Evolutionary conservation across 495 filamentous ascomycete genomes (phyloP).

Genomic region (Penicillium antarcticum): DNA sequence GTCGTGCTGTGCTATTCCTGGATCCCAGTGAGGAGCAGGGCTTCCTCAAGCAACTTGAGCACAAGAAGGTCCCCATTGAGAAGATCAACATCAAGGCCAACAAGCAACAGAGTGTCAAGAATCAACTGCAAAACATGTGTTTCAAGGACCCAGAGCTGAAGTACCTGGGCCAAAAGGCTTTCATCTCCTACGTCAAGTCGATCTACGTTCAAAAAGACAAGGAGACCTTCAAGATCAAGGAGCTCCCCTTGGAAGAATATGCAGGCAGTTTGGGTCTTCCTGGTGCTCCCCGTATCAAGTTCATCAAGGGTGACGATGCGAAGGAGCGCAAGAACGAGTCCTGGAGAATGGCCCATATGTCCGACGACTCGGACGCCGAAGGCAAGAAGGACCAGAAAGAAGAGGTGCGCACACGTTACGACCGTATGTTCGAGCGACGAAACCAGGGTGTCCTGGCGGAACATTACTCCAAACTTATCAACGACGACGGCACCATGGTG

Average conservation of each 20-base stretch:
- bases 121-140: constrained; percentile 84
- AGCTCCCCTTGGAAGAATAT: constrained; percentile 79
- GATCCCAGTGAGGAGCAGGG: constrained; percentile 87
- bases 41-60: constrained; percentile 76
- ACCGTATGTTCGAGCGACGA: constrained; percentile 92
- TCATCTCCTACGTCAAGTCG: constrained; percentile 80
- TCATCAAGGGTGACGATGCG: constrained; percentile 79
- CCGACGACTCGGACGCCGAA: constrained; percentile 54
- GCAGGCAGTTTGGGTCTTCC: constrained; percentile 83
- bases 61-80: constrained; percentile 84
- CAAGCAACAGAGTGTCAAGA: constrained; percentile 82
- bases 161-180: constrained; percentile 94
- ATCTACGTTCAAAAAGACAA: constrained; percentile 89
- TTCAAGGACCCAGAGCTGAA: constrained; percentile 95
- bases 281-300: constrained; percentile 86
- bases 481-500: constrained; percentile 54
- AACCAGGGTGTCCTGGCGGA: constrained; percentile 93
- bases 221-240: constrained; percentile 78
- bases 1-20: constrained; percentile 85
- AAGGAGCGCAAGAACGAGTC: constrained; percentile 87
- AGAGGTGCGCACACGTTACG: constrained; percentile 85
- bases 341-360: constrained; percentile 49
- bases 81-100: constrained; percentile 80
- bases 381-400: constrained; percentile 47
- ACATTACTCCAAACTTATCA: constrained; percentile 85